A percentile compares a stretch with the other conserved stretches of the same genome.
Evolutionary conservation across 2,329 filamentous ascomycete species (phyloP).

Genomic region (Trichoderma koningii): DNA sequence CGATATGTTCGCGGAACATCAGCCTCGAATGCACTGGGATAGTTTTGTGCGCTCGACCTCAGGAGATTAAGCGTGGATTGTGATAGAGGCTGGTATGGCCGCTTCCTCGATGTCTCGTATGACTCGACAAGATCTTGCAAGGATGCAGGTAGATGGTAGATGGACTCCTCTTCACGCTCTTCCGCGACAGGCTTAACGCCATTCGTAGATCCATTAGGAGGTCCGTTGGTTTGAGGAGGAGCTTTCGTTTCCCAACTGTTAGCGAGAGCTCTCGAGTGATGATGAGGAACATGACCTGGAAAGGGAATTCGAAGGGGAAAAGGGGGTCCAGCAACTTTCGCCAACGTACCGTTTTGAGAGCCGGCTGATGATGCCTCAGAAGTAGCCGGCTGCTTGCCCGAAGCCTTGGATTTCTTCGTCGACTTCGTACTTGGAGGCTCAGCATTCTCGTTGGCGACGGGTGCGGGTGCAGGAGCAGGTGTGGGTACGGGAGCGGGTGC

Average conservation of each 20-base stretch:
- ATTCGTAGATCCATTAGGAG: slow-evolving; percentile 56
- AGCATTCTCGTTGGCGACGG: slow-evolving; percentile 33
- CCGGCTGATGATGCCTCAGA: slow-evolving; percentile 44
- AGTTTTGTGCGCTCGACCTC: slow-evolving; percentile 69
- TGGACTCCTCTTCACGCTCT: slow-evolving; percentile 68
- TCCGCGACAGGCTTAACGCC: slow-evolving; percentile 51
- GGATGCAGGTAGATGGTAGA: slow-evolving; percentile 88
- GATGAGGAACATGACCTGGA: not conserved
- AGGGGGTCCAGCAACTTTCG: not conserved
- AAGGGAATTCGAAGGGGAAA: not conserved
- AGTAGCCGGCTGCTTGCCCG: slow-evolving; percentile 48
- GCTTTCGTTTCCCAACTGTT: slow-evolving; percentile 33
- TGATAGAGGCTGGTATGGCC: slow-evolving; percentile 61
- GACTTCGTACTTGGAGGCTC: slow-evolving; percentile 36
- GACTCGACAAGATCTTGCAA: slow-evolving; percentile 89
- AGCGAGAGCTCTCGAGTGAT: not conserved
- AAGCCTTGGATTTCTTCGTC: slow-evolving; percentile 47
- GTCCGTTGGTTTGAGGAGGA: slow-evolving; percentile 32
- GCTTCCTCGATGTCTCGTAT: slow-evolving; percentile 79
- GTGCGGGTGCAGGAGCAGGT: slow-evolving; percentile 36
- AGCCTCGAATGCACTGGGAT: slow-evolving; percentile 75
- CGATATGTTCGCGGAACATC: slow-evolving; percentile 83
- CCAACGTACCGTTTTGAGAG: slow-evolving; percentile 47
- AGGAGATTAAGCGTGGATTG: slow-evolving; percentile 74
- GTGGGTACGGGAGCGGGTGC: slow-evolving; percentile 32